phyloP scores from a whole-genome alignment of 2,329 filamentous ascomycete species.

The Penicillium sp. region DNA sequence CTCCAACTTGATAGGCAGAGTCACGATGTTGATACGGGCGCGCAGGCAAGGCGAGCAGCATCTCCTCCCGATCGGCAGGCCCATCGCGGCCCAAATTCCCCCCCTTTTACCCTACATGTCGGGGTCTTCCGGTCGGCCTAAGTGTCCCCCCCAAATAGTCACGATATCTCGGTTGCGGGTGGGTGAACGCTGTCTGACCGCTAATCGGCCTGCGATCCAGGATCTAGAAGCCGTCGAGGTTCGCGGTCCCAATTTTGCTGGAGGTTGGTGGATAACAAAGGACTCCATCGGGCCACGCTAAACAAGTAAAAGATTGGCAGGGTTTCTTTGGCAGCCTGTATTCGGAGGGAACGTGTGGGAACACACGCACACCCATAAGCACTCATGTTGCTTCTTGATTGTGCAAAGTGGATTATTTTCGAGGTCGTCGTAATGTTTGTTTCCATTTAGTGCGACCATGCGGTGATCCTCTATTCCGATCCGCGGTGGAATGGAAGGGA shows the following conservation, averaged over 20 bases:
- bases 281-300: slow-evolving; percentile 12
- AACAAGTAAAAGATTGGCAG: slow-evolving; percentile 15
- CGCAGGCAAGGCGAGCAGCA: background rate
- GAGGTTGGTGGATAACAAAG: slow-evolving; percentile 14
- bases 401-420: background rate
- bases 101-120: background rate
- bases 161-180: slow-evolving; percentile 4
- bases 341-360: background rate
- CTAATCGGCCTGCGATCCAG: slow-evolving; percentile 14
- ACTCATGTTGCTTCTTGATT: background rate
- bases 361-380: background rate
- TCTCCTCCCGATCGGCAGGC: slow-evolving; percentile 7
- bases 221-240: slow-evolving; percentile 5
- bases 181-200: slow-evolving; percentile 18
- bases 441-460: slow-evolving; percentile 4
- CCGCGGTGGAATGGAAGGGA: background rate
- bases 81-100: slow-evolving; percentile 17
- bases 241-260: background rate
- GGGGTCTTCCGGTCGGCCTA: background rate
- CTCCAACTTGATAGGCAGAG: background rate
- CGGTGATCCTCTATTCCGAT: slow-evolving; percentile 3
- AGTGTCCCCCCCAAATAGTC: background rate
- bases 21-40: slow-evolving; percentile 3
- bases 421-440: background rate
- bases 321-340: slow-evolving; percentile 6